Conservation (phyloP, 306 rosid species). For the Pterocarpus macrocarpus region DNA sequence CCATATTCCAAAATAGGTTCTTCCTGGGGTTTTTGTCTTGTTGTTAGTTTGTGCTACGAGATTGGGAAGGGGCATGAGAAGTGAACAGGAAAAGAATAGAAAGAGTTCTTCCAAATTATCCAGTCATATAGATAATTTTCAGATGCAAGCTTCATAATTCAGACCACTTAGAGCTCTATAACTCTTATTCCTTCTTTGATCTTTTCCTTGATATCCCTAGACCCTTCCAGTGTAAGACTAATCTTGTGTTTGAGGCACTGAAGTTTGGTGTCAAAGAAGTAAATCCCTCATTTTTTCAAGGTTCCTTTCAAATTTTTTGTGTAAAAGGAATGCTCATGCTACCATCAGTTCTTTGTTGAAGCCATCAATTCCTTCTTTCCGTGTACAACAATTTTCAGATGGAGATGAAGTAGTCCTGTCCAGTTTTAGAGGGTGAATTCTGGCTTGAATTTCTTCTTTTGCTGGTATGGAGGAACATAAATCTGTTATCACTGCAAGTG, state of each 20-base stretch:
- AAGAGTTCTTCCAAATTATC: slow-evolving; percentile 3
- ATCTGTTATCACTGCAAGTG: slow-evolving; percentile 47
- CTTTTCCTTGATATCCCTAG: neutral
- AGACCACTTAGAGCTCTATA: neutral
- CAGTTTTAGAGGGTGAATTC: slow-evolving; percentile 18
- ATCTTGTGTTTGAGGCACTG: neutral
- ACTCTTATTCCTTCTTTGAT: neutral
- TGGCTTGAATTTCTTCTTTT: slow-evolving; percentile 20
- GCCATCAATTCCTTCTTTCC: neutral
- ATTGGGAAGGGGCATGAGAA: neutral
- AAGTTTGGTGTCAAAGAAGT: neutral
- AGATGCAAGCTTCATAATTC: slow-evolving; percentile 1
- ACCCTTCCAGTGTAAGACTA: neutral
- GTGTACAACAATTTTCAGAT: neutral
- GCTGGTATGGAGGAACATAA: slow-evolving; percentile 58
- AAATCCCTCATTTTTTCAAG: neutral
- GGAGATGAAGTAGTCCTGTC: slow-evolving; percentile 23
- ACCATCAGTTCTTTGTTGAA: neutral
- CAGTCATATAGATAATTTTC: neutral
- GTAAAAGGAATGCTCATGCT: neutral
- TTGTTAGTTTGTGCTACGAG: slow-evolving; percentile 2
- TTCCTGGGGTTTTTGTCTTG: too few species aligned
- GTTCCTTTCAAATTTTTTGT: slow-evolving; percentile 17
- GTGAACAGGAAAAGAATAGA: neutral
- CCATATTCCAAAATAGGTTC: too few species aligned